A percentile compares a stretch with the other conserved stretches of the same genome.
Conservation (phyloP, 108 stramenopile species). For the Cyclotella distinguenda region DNA sequence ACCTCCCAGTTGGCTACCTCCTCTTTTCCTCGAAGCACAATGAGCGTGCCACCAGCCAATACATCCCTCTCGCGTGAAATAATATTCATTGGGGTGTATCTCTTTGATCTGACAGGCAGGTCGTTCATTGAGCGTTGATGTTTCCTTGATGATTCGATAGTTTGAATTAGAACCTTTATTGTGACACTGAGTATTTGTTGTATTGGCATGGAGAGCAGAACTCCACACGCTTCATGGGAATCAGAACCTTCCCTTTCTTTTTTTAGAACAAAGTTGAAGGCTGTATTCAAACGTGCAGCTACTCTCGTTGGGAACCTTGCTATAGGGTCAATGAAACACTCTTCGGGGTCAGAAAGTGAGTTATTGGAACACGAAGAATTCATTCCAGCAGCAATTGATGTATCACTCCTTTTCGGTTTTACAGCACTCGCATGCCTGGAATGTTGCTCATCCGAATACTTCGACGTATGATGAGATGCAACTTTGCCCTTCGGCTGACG, state of each 20-base stretch:
- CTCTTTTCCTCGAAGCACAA: constrained; percentile 56
- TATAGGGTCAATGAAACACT: constrained; percentile 32
- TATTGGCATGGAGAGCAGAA: constrained; percentile 27
- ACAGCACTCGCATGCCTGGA: neutral
- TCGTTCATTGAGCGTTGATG: constrained; percentile 22
- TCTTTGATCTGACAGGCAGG: constrained; percentile 6
- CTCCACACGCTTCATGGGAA: constrained; percentile 20
- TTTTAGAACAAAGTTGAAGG: constrained; percentile 20
- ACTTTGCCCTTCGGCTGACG: constrained; percentile 17
- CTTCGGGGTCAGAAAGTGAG: constrained; percentile 21
- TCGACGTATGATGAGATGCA: neutral
- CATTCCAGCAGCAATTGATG: neutral
- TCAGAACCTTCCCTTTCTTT: constrained; percentile 11
- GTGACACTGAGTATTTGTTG: constrained; percentile 19
- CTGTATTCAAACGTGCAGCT: constrained; percentile 36
- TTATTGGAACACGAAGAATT: constrained; percentile 23
- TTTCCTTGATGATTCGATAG: constrained; percentile 6
- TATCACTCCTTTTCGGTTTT: neutral
- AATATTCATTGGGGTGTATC: constrained; percentile 9
- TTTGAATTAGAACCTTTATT: constrained; percentile 23
- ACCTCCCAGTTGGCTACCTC: constrained; percentile 56
- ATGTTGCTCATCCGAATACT: neutral
- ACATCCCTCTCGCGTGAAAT: constrained; percentile 18
- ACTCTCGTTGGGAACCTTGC: constrained; percentile 34
- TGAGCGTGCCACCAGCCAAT: constrained; percentile 53